Evolutionary conservation across 73 alveolate genomes (phyloP), one percentile per base, ranked within the genome.

Genomic region (Paramecium pentaurelia): DNA sequence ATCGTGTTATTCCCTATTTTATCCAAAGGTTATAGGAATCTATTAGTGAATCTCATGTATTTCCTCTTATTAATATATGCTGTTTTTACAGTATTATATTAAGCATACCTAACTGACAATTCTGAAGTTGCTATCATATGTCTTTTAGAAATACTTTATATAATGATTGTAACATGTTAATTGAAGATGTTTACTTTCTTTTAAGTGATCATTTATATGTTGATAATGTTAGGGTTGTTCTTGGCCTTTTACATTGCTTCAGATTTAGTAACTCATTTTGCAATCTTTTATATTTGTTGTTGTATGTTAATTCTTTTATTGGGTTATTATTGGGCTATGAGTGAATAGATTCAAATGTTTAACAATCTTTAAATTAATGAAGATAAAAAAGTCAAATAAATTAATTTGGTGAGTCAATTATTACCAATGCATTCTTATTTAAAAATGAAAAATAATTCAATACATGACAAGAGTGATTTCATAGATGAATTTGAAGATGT

Each of bases 401-500:
- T 80, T 6, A 36, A 34, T 18, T 49, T 80, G 27, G 91, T 80
- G 8, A 80, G 91, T 80, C 49, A 80, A 80, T 80, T 80, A 45
- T 80, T 80, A 14, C 91, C 91, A 0, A 80, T 44, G 47, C 91
- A 80, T 44, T 34, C 91, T 3, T 80, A 80, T 47, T 47, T 80
- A 3, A 80, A 80, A 8, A 80, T 80, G 91, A 80, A 80, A 12
- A 80, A 80, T 27, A 32, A 44, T 32, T 80, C 91, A 18, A 49
- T 80, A 12, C 44, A 80, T n/a, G 58, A 47, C n/a, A 80, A 80
- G 27, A 45, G 75, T 42, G 94, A 89, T 27, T 45, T 89, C 28
- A 83, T 89, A 5, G 95, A 92, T 64, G 88, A 83, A 58, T 92
- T 92, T 44, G 93, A 92, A 28, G 95, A 92, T 83, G 95, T 92